Base-by-base conservation (phyloP, 805 yeast genomes). In the Metschnikowia baotianmanensis region DNA sequence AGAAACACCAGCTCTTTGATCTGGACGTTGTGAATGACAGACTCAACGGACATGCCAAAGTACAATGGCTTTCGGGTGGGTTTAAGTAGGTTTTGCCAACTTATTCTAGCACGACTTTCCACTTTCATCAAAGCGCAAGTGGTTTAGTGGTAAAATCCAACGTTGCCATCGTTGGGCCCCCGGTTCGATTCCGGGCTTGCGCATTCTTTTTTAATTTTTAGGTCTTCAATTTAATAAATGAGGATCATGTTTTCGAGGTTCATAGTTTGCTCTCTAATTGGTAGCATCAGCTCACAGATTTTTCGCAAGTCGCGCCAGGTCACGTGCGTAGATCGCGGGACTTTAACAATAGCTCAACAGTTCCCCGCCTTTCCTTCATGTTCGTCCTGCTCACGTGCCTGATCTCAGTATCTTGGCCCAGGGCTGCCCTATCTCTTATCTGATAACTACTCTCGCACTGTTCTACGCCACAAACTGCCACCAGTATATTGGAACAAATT, bases 121-220 rank as follows among this genome's bases (percentile, higher is more conserved):
- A 9, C 5, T 6, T 25, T 18, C 29, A 36, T 16, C 31, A 33
- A 43, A 22, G 48, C 51, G 48, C 49, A 43, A 42, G 48, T 43
- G 51, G 48, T 47, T 43, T 46, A 46, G 47, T 46, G 50, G 50
- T 46, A 46, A 46, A 46, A 46, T 46, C 45, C 50, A 43, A 39
- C 50, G 44, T 25, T 25, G 27, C 27, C 27, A 25, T 25, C 8
- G 27, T 25, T 13, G 27, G 12, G 27, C 27, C n/a, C 53, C 53
- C 43, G 53, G 53, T 49, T 49, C 53, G 53, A 49, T 49, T 49
- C 53, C 53, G 51, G 53, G 53, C 51, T 49, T 47, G 53, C 53
- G 53, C 53, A 48, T 36, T 31, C 15, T 38, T 43, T 43, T 48
- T 38, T 29, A n/a, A n/a, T n/a, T n/a, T n/a, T n/a, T n/a, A n/a